A percentile compares a stretch with the other conserved stretches of the same genome.
phyloP scores from a whole-genome alignment of 2,329 filamentous ascomycete species.

The Arthrobotrys sphaeroides region DNA sequence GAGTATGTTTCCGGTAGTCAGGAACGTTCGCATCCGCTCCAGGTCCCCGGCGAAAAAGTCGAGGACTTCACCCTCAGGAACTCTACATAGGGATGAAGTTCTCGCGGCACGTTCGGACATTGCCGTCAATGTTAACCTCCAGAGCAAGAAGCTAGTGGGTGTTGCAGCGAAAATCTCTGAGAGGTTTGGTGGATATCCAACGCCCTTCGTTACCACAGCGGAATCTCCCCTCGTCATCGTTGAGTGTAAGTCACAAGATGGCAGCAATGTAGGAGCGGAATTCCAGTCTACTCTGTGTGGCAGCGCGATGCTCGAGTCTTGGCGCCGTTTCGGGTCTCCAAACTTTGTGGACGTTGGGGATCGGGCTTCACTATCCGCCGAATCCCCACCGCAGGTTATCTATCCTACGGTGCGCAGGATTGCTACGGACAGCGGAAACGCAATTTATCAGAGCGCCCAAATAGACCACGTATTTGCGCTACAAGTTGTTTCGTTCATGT shows the following conservation, averaged over 20 bases:
- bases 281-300: constrained; percentile 15
- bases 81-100: not conserved
- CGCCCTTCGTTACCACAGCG: not conserved
- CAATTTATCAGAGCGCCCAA: not conserved
- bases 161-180: not conserved
- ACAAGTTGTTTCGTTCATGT: constrained; percentile 15
- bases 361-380: not conserved
- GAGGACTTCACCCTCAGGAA: not conserved
- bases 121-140: not conserved
- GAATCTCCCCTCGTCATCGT: not conserved
- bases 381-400: not conserved
- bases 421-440: too few relatives aligned
- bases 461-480: constrained; percentile 11
- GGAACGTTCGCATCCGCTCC: not conserved
- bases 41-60: not conserved
- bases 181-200: not conserved
- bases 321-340: not conserved
- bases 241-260: constrained; percentile 16
- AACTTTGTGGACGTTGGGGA: not conserved
- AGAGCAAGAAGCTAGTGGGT: not conserved
- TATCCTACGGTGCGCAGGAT: not conserved
- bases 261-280: constrained; percentile 13
- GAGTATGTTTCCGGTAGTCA: too few relatives aligned
- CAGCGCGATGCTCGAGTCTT: constrained; percentile 6
- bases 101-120: not conserved